These are phyloP conservation scores for Wallacemonas sp. DNA, from an alignment of 208 protist species.

Conservation along the genomic window DNA sequence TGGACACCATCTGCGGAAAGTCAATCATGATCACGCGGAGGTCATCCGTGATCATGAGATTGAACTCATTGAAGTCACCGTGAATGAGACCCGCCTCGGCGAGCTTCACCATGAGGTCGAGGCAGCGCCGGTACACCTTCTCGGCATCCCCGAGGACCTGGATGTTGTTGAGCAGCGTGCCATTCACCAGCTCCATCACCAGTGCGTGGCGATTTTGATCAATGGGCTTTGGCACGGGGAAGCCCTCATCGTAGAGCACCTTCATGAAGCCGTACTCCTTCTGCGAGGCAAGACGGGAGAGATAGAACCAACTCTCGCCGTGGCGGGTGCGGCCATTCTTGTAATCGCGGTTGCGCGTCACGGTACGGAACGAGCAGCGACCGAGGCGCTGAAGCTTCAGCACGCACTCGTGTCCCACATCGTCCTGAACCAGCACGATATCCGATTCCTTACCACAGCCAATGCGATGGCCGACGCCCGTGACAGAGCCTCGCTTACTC, in stretches of 20 bases:
- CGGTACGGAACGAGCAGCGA: constrained; percentile 96
- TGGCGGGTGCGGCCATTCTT: constrained; percentile 82
- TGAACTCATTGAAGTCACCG: constrained; percentile 99
- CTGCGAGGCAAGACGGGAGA: constrained; percentile 97
- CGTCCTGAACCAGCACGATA: constrained; percentile 92
- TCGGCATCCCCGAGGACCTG: constrained; percentile 84
- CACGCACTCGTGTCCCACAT: constrained; percentile 84
- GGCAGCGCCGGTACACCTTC: constrained; percentile 87
- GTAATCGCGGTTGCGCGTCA: constrained; percentile 98
- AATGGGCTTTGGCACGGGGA: constrained; percentile 97
- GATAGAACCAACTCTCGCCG: constrained; percentile 97
- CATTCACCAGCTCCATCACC: constrained; percentile 96
- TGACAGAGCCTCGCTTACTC: constrained; percentile 88
- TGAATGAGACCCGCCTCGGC: constrained; percentile 97
- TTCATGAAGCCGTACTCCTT: constrained; percentile 99
- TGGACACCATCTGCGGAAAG: constrained; percentile 99
- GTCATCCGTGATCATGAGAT: constrained; percentile 95
- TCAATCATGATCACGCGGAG: constrained; percentile 97
- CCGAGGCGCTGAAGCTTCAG: constrained; percentile 97
- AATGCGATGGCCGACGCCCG: constrained; percentile 94
- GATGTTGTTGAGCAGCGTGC: constrained; percentile 94
- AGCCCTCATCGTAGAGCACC: constrained; percentile 94
- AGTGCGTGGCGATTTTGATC: constrained; percentile 98
- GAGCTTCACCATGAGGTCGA: constrained; percentile 94
- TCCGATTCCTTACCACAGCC: constrained; percentile 99